Evolutionary conservation across 495 filamentous ascomycete species (phyloP).

Genomic region (Cryomyces antarcticus): DNA sequence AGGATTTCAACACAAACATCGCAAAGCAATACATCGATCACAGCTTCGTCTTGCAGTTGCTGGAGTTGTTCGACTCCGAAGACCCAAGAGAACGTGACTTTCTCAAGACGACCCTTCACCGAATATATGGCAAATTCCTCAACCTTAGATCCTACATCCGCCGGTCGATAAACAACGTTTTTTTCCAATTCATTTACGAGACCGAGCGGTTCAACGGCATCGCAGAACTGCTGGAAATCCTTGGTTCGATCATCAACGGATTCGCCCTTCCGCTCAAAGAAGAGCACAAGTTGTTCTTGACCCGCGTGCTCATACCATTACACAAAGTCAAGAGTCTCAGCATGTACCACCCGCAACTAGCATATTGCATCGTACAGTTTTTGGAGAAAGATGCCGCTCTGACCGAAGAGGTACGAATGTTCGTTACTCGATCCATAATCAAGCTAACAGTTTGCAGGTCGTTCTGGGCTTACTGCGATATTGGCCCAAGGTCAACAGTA

Average conservation of each 20-base stretch:
- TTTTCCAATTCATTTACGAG: slow-evolving; percentile 99
- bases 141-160: slow-evolving; percentile 94
- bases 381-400: slow-evolving; percentile 93
- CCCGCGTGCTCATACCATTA: slow-evolving; percentile 72
- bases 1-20: slow-evolving; percentile 99
- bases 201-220: slow-evolving; percentile 98
- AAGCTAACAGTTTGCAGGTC: slow-evolving; percentile 32
- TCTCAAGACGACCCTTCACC: slow-evolving; percentile 90
- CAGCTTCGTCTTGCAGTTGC: slow-evolving; percentile 65
- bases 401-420: slow-evolving; percentile 68
- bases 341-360: slow-evolving; percentile 98
- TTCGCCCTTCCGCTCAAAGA: slow-evolving; percentile 96
- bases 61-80: slow-evolving; percentile 98
- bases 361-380: slow-evolving; percentile 98
- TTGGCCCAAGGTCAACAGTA: slow-evolving; percentile 98
- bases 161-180: slow-evolving; percentile 98
- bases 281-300: slow-evolving; percentile 96
- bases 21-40: slow-evolving; percentile 99
- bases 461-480: slow-evolving; percentile 87
- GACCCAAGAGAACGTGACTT: slow-evolving; percentile 95
- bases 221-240: slow-evolving; percentile 85
- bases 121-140: slow-evolving; percentile 98
- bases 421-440: neutral
- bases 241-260: slow-evolving; percentile 98
- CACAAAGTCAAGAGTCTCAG: slow-evolving; percentile 98